Base-by-base conservation (phyloP, 306 rosid genomes). In the Malus asiatica region DNA sequence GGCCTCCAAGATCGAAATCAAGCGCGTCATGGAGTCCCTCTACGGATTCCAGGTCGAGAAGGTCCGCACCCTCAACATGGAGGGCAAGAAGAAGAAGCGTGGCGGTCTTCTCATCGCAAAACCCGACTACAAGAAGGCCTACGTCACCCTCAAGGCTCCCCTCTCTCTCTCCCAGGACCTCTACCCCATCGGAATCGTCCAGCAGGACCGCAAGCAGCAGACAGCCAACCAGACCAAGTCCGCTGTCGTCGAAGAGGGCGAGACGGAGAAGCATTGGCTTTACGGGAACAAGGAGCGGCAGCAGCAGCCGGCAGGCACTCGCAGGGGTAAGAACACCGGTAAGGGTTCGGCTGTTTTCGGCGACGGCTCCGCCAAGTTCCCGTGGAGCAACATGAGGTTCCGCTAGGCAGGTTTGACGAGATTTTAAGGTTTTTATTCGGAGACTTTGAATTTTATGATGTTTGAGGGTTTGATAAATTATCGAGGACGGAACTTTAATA, bases 111-210 rank as follows among this genome's bases (percentile, higher is more conserved):
- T 89, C 70, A 32, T 89, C 30, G 89, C 95, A 3, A 88, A 86
- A 40, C 98, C 98, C 0, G 89, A 90, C 67, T 95, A 92, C 84
- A 95, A 95, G 78, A 95, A 95, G 84, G 97, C 96, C 61, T 95
- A 95, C 62, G 86, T 92, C 27, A 92, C 97, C 33, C 93, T 92
- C 57, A 81, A 68, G 76, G 83, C 51, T 9, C 91, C 97, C 2
- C 83, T 89, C 66, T 85, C 97, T 2, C 58, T 85, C 75, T 73
- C 91, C 7, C 83, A 79, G 13, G 84, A 76, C 72, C 72, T 90
- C 35, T 86, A 57, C 38, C 96, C 90, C 0, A 80, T 86, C 57
- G 82, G 86, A n/a, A 23, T 82, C 1, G 72, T 86, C 61, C 85
- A 84, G 67, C 84, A 87, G 68, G 88, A 80, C 11, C 77, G 74